Evolutionary conservation across 768 basidiomycete genomes (phyloP).

Genomic region (Boletus rubroflammeus): DNA sequence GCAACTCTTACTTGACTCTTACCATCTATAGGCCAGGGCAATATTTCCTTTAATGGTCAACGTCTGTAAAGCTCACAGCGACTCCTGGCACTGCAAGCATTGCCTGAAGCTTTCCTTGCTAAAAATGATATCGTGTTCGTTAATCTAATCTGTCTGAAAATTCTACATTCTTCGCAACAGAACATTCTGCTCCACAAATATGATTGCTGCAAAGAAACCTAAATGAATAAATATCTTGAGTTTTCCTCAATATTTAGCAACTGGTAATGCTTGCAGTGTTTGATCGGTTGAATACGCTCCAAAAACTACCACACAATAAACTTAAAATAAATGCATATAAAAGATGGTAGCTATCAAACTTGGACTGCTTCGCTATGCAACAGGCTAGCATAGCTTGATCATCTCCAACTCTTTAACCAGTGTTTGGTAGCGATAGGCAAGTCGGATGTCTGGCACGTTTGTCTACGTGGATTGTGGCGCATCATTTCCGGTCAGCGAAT

Average conservation of each 20-base stretch:
- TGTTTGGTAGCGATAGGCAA: slow-evolving; percentile 90
- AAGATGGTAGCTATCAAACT: background rate
- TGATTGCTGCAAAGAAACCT: too few relatives aligned
- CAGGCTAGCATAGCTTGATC: slow-evolving; percentile 39
- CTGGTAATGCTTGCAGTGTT: too few relatives aligned
- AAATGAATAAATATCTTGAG: too few relatives aligned
- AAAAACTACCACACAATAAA: background rate
- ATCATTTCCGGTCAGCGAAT: slow-evolving; percentile 7
- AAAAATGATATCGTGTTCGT: too few relatives aligned
- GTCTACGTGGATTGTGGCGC: slow-evolving; percentile 48
- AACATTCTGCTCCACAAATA: too few relatives aligned
- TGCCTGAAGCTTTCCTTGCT: too few relatives aligned
- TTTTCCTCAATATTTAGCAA: too few relatives aligned
- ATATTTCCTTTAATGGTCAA: background rate
- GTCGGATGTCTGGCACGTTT: slow-evolving; percentile 91
- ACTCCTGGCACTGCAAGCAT: too few relatives aligned
- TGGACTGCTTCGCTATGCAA: background rate
- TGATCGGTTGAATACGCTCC: background rate
- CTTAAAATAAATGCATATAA: background rate
- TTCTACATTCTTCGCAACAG: too few relatives aligned
- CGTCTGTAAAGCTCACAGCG: background rate
- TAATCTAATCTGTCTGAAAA: too few relatives aligned
- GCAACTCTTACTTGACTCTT: too few relatives aligned
- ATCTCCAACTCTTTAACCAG: slow-evolving; percentile 80
- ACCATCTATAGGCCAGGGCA: background rate